Conservation (phyloP, 73 alveolate species). For the Blepharisma stoltei region DNA sequence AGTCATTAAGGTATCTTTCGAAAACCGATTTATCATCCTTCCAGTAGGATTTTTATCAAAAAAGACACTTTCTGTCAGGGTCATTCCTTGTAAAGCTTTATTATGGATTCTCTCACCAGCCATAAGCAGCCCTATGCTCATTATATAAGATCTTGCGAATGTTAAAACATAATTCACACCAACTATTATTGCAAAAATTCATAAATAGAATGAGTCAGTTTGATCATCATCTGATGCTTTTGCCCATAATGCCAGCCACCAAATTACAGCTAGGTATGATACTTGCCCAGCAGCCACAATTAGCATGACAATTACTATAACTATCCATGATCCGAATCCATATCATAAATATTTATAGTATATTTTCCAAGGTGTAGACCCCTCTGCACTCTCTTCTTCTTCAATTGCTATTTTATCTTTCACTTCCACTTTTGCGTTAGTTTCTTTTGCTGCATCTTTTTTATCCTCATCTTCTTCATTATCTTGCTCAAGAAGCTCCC, state of each 20-base stretch:
- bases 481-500: background rate
- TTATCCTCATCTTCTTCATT: background rate
- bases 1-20: slow-evolving; percentile 44
- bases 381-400: slow-evolving; percentile 6
- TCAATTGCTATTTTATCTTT: background rate
- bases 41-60: slow-evolving; percentile 92
- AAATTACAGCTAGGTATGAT: background rate
- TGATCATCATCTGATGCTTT: background rate
- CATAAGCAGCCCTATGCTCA: background rate
- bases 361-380: background rate
- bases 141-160: background rate
- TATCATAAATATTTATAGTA: background rate
- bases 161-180: background rate
- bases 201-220: background rate
- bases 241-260: background rate
- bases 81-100: background rate
- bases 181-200: background rate
- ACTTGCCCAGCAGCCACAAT: background rate
- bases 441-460: background rate
- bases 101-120: background rate
- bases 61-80: slow-evolving; percentile 40
- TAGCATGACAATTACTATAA: background rate
- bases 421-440: background rate
- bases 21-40: slow-evolving; percentile 73
- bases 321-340: background rate